Conservation (phyloP, 78 protist species). For the Cavenderia fasciculata region DNA sequence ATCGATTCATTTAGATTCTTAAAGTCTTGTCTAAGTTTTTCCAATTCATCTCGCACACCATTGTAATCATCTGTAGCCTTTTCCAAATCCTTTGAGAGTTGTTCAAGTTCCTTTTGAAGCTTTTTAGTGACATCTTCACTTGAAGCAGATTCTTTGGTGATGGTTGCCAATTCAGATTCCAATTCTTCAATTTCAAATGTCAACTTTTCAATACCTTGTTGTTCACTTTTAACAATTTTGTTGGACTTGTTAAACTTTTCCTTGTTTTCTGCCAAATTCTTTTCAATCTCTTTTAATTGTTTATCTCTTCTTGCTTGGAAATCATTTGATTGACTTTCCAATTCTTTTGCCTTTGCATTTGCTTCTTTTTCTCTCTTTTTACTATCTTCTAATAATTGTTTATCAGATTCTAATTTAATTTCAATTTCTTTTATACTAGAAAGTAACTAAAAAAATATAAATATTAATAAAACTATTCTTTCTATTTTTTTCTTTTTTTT, state of each 20-base stretch:
- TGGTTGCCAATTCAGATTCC: slow-evolving; percentile 6
- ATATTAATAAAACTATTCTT: not conserved
- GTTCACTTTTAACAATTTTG: slow-evolving; percentile 41
- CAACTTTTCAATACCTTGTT: slow-evolving; percentile 1
- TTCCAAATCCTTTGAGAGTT: not conserved
- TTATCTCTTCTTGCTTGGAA: slow-evolving; percentile 52
- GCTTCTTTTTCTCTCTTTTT: slow-evolving; percentile 25
- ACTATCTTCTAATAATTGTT: not conserved
- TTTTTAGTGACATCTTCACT: slow-evolving; percentile 2
- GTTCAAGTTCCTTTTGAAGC: slow-evolving; percentile 17
- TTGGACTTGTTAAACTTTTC: slow-evolving; percentile 44
- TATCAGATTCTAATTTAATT: slow-evolving; percentile 20
- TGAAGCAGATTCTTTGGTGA: slow-evolving; percentile 32
- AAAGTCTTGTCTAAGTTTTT: not conserved
- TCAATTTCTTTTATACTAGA: slow-evolving; percentile 71
- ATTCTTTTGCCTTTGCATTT: not conserved
- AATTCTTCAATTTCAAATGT: slow-evolving; percentile 59
- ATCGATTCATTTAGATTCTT: slow-evolving; percentile 19
- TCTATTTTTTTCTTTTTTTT: no score
- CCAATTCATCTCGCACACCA: not conserved
- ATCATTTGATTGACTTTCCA: slow-evolving; percentile 36
- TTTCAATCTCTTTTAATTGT: slow-evolving; percentile 32
- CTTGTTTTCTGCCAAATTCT: slow-evolving; percentile 23
- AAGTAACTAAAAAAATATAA: not conserved
- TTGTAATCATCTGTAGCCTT: not conserved